These are phyloP conservation scores for Phytophthora citricola DNA, from an alignment of 352 stramenopile species.

Conservation along the genomic window DNA sequence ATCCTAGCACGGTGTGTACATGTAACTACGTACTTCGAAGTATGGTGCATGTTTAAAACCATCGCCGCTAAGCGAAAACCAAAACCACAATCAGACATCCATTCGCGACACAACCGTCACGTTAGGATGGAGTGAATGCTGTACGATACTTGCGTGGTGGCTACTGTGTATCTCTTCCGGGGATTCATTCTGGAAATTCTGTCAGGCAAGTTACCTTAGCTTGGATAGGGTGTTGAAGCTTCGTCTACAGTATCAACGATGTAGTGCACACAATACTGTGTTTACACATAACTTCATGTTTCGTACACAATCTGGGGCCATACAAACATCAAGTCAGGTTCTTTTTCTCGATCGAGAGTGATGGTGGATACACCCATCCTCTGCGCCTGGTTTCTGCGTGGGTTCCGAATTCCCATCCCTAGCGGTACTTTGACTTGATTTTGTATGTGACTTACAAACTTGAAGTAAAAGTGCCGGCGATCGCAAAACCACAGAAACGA, in stretches of 20 bases:
- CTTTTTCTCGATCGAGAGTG: constrained; percentile 29
- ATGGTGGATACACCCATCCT: constrained; percentile 23
- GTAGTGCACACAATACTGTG: neutral
- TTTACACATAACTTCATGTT: neutral
- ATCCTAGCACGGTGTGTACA: too few species aligned
- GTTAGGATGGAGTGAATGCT: too few species aligned
- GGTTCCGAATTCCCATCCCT: constrained; percentile 28
- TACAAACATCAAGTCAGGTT: constrained; percentile 21
- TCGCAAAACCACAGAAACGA: constrained; percentile 19
- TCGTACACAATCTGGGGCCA: neutral
- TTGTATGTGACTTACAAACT: neutral
- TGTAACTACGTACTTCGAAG: too few species aligned
- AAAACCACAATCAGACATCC: too few species aligned
- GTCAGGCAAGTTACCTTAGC: too few species aligned
- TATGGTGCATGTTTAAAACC: too few species aligned
- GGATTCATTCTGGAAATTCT: too few species aligned
- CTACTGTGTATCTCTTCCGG: too few species aligned
- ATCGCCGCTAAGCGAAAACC: too few species aligned
- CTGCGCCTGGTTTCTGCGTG: constrained; percentile 2
- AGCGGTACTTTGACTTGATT: neutral
- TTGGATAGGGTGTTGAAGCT: too few species aligned
- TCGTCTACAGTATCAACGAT: neutral
- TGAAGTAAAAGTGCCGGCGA: constrained; percentile 6
- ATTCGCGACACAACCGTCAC: too few species aligned
- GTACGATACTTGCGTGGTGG: too few species aligned